Base-by-base conservation (phyloP, 1,284 basidiomycete species). In the Naganishia albida region DNA sequence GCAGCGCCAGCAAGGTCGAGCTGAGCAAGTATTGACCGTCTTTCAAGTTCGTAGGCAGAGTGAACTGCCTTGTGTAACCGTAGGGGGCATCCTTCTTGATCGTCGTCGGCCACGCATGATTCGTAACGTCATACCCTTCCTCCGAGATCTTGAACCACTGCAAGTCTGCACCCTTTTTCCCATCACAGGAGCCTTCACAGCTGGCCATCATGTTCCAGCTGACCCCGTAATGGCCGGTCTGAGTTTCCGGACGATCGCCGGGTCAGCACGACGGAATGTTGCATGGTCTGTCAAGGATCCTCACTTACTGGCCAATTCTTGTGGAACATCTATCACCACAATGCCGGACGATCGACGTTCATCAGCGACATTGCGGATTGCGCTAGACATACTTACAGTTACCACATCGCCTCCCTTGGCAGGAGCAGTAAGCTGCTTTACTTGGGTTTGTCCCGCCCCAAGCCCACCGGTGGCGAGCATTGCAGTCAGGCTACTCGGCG, bases 91-190 rank as follows among this genome's bases (percentile, higher is more conserved):
- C 30, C 8, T n/a, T 16, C 2, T 50, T 34, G 15, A 6, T 30
- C 0, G 39, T 13, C 10, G 34, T 34, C 1, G 57, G 46, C 57
- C 57, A 60, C 13, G 18, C 26, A 10, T 60, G 20, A 10, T 10
- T 49, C 2, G 16, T 8, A 2, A 34, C 46, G 20, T 60, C 38
- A 16, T 50, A 60, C n/a, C 38, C 49, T 7, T 50, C 46, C 26
- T 60, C 46, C 1, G 57, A 60, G 25, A 60, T 60, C 25, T 50
- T 60, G 48, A 60, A 60, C 57, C 57, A 60, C 1, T 49, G 30
- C 38, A 60, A 25, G 46, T 50, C 34, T 39, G 34, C 57, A 2
- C 46, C 46, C 18, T 26, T 50, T 13, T 50, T 60, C 3, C 57
- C 57, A 0, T 7, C 25, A 23, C 57, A 60, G n/a, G 46, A 48